phyloP scores from a whole-genome alignment of 345 rosid species.

The Orychophragmus violaceus region DNA sequence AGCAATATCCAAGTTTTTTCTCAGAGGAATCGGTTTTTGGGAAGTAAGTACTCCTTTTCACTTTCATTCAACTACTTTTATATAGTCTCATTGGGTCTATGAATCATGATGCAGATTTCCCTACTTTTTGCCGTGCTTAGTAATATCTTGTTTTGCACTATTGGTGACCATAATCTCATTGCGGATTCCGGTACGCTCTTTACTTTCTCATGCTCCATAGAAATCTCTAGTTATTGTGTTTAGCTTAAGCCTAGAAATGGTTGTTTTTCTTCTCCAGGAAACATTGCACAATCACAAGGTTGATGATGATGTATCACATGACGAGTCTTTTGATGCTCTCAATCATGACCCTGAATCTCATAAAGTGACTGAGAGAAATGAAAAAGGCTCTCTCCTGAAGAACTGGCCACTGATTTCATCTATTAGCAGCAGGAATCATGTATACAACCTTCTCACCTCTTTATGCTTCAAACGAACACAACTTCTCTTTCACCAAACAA shows the following conservation, averaged over 20 bases:
- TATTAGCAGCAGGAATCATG: constrained; percentile 56
- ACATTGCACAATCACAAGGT: constrained; percentile 57
- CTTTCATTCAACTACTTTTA: too few relatives aligned
- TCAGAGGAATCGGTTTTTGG: constrained; percentile 67
- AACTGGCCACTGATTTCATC: constrained; percentile 96
- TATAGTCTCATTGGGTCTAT: constrained; percentile 6
- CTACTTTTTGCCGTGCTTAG: constrained; percentile 64
- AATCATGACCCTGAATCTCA: constrained; percentile 32
- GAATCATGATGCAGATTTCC: constrained; percentile 58
- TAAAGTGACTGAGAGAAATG: constrained; percentile 17
- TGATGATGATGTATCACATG: constrained; percentile 15
- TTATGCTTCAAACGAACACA: too few relatives aligned
- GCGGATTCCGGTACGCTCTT: constrained; percentile 69
- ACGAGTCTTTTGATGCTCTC: constrained; percentile 36
- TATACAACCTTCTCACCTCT: too few relatives aligned
- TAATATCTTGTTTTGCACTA: constrained; percentile 57
- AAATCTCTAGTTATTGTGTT: not conserved
- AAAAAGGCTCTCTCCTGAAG: constrained; percentile 38
- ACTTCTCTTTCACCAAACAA: too few relatives aligned
- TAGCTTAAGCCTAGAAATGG: constrained; percentile 10
- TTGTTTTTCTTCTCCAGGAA: constrained; percentile 41
- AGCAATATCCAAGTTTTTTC: constrained; percentile 62
- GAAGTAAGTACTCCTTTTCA: constrained; percentile 33
- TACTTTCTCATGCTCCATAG: not conserved
- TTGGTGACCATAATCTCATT: constrained; percentile 41